phyloP scores from a whole-genome alignment of 345 rosid genomes.

The Excoecaria cochinchinensis region DNA sequence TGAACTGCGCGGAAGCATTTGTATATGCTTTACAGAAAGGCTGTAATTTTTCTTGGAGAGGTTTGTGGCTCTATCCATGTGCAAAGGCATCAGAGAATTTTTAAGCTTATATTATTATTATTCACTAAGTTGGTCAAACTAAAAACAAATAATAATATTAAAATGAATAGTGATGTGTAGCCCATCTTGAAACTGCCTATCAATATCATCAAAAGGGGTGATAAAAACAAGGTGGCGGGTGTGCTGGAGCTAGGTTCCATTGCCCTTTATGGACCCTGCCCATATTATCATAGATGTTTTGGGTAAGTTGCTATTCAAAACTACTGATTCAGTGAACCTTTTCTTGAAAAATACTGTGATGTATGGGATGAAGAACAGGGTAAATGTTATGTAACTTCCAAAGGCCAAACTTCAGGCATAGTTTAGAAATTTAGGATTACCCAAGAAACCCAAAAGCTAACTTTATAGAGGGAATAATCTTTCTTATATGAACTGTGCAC shows the following conservation, averaged over 20 bases:
- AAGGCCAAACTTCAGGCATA: background rate
- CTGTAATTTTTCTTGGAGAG: conserved; percentile 16
- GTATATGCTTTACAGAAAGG: conserved; percentile 26
- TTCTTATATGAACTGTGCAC: conserved; percentile 1
- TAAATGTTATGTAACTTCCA: background rate
- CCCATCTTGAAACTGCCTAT: conserved; percentile 27
- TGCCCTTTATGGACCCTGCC: conserved; percentile 24
- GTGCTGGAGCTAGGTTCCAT: conserved; percentile 25
- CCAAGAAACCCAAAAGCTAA: background rate
- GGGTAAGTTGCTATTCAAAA: conserved; percentile 26
- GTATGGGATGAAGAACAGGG: background rate
- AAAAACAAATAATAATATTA: conserved; percentile 16
- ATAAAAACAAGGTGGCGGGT: conserved; percentile 12
- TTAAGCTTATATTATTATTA: conserved; percentile 17
- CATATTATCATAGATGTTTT: conserved; percentile 21
- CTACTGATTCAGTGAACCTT: conserved; percentile 23
- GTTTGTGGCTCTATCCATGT: conserved; percentile 27
- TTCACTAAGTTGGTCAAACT: conserved; percentile 26
- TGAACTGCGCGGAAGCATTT: background rate
- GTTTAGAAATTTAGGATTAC: background rate
- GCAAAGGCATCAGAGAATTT: conserved; percentile 20
- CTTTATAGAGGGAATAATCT: background rate
- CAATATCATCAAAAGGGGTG: background rate
- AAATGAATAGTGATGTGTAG: conserved; percentile 23
- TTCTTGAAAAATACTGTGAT: conserved; percentile 3